Conservation (phyloP, 2,329 filamentous ascomycete species). For the Ascochyta clinopodiicola region DNA sequence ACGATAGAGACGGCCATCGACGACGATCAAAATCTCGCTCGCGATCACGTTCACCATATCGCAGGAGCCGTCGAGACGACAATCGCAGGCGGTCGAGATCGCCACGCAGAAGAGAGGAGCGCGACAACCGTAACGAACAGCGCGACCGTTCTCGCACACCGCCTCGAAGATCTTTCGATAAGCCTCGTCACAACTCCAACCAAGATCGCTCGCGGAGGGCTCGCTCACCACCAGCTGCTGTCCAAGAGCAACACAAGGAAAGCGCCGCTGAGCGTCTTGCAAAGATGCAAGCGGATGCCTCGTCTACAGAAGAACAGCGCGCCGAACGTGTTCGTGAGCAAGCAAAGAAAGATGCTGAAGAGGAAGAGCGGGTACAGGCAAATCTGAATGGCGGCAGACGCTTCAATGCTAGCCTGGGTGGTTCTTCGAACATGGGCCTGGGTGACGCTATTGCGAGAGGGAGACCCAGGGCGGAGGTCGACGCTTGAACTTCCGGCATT, state of each 20-base stretch:
- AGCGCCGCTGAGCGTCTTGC: slow-evolving; percentile 41
- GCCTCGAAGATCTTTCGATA: slow-evolving; percentile 19
- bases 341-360: slow-evolving; percentile 43
- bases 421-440: slow-evolving; percentile 23
- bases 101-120: slow-evolving; percentile 24
- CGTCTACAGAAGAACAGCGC: slow-evolving; percentile 42
- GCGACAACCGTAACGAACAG: slow-evolving; percentile 24
- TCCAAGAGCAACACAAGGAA: slow-evolving; percentile 18
- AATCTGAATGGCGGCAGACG: slow-evolving; percentile 24
- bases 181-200: slow-evolving; percentile 18
- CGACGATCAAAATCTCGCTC: slow-evolving; percentile 31
- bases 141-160: slow-evolving; percentile 31
- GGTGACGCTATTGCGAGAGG: slow-evolving; percentile 32
- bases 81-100: slow-evolving; percentile 22
- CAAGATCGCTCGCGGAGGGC: slow-evolving; percentile 13
- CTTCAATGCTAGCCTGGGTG: slow-evolving; percentile 27
- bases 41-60: slow-evolving; percentile 34
- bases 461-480: slow-evolving; percentile 18
- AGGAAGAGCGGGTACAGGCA: slow-evolving; percentile 29
- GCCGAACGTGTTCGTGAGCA: slow-evolving; percentile 40
- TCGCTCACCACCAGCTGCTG: slow-evolving; percentile 11
- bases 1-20: slow-evolving; percentile 26
- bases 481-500: slow-evolving; percentile 7
- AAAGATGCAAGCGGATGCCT: slow-evolving; percentile 44
- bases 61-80: slow-evolving; percentile 26